Percentiles rank a stretch among this genome's conserved stretches.
phyloP scores from a whole-genome alignment of 179 eudicot species.

The Amaranthus tricolor region DNA sequence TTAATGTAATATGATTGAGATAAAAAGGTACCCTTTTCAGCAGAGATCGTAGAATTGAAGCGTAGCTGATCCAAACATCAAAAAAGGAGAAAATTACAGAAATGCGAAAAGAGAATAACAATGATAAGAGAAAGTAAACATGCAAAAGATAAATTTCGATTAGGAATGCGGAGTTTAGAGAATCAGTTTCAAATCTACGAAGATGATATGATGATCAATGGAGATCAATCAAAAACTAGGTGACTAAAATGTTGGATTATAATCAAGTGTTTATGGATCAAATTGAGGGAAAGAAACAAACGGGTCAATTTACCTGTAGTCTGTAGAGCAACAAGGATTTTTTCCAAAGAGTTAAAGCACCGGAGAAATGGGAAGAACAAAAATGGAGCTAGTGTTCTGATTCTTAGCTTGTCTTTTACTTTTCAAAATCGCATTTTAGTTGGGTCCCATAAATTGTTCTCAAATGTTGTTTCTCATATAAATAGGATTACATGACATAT shows the following conservation, averaged over 20 bases:
- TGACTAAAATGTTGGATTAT: not conserved
- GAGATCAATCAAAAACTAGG: not conserved
- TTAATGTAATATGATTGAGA: not conserved
- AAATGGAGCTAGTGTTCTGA: no score
- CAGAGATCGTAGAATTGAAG: constrained; percentile 15
- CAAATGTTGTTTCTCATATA: no score
- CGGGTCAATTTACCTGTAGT: constrained; percentile 5
- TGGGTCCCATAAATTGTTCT: no score
- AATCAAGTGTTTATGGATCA: not conserved
- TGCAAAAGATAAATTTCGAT: not conserved
- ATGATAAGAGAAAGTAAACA: not conserved
- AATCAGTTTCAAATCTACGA: constrained; percentile 21
- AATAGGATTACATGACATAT: no score
- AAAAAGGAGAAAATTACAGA: constrained; percentile 2
- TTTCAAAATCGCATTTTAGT: no score
- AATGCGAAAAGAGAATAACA: not conserved
- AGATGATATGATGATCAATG: constrained; percentile 18
- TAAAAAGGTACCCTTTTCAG: constrained; percentile 18
- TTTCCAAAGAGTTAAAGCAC: no score
- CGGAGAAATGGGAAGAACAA: no score
- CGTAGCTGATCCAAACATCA: not conserved
- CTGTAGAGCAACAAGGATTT: no score
- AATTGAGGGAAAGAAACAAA: not conserved
- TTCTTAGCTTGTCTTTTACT: no score
- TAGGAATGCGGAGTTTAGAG: not conserved